A percentile compares a stretch with the other conserved stretches of the same genome.
Conservation (phyloP, 176 grass and related monocot species). For the Leersia perrieri region DNA sequence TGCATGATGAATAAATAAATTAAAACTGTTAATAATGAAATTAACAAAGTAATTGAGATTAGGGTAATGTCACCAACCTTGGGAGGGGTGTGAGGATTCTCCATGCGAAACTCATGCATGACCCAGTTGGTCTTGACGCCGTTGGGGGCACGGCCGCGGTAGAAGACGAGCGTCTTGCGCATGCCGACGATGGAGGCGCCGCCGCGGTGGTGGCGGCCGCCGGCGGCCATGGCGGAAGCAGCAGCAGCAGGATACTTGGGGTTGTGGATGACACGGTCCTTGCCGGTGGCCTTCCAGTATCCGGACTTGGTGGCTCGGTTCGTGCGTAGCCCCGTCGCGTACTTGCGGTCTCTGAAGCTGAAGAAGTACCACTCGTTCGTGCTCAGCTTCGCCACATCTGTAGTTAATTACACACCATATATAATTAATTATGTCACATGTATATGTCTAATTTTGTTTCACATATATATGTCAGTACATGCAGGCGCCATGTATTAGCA, state of each 20-base stretch:
- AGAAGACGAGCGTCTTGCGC: slow-evolving; percentile 91
- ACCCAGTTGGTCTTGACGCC: slow-evolving; percentile 79
- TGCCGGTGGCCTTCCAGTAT: slow-evolving; percentile 91
- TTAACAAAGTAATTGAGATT: background rate
- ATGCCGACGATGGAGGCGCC: slow-evolving; percentile 54
- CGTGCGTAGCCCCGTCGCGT: slow-evolving; percentile 68
- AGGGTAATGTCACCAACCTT: slow-evolving; percentile 37
- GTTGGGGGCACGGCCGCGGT: slow-evolving; percentile 74
- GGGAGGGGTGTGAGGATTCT: slow-evolving; percentile 47
- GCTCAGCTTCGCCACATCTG: slow-evolving; percentile 71
- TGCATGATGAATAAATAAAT: too few relatives aligned
- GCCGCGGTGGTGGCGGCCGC: too few relatives aligned
- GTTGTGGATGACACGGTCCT: slow-evolving; percentile 58
- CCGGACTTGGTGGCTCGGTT: slow-evolving; percentile 80
- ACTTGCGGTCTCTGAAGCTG: slow-evolving; percentile 87
- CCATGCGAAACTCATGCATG: slow-evolving; percentile 87
- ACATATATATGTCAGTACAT: background rate
- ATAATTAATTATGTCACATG: background rate
- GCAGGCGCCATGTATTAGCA: background rate
- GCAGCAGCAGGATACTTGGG: background rate
- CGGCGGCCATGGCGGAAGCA: background rate
- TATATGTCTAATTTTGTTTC: background rate
- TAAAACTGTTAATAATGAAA: background rate
- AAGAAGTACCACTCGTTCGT: slow-evolving; percentile 92
- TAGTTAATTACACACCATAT: too few relatives aligned